Conservation (phyloP, 2,329 filamentous ascomycete species). For the Trichoderma asperellum region DNA sequence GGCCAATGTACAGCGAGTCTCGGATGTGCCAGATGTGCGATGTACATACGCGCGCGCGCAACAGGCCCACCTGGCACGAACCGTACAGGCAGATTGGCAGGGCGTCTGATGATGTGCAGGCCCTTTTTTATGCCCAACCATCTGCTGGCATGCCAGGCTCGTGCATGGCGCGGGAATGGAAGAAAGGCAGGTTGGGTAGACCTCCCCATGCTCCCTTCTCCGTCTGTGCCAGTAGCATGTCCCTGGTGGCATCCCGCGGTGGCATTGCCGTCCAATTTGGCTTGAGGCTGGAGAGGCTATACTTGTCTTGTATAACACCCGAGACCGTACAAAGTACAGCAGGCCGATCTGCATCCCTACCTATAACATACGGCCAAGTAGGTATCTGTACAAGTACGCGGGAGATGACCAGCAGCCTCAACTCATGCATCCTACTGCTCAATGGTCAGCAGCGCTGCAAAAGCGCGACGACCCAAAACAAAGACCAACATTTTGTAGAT, state of each 20-base stretch:
- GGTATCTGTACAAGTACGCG: neutral
- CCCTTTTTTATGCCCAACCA: conserved; percentile 25
- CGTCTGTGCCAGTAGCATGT: neutral
- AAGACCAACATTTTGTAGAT: conserved; percentile 18
- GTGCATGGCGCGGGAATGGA: conserved; percentile 13
- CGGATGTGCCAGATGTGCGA: conserved; percentile 9
- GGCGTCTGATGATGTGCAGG: conserved; percentile 22
- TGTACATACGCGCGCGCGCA: conserved; percentile 21
- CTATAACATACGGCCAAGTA: neutral
- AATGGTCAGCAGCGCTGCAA: neutral
- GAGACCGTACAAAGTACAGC: neutral
- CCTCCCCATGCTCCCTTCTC: neutral
- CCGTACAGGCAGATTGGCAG: conserved; percentile 22
- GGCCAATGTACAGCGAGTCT: conserved; percentile 1
- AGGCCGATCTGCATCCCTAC: neutral
- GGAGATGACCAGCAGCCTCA: neutral
- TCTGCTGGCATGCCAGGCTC: conserved; percentile 17
- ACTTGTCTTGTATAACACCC: neutral
- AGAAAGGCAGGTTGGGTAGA: conserved; percentile 20
- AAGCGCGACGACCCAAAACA: conserved; percentile 9
- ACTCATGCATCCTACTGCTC: neutral
- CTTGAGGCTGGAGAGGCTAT: neutral
- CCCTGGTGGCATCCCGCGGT: neutral
- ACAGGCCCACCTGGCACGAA: conserved; percentile 19
- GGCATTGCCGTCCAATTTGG: neutral